These are phyloP conservation scores for Starmerella gropengiesseri DNA, from an alignment of 805 yeast species.

Conservation along the genomic window DNA sequence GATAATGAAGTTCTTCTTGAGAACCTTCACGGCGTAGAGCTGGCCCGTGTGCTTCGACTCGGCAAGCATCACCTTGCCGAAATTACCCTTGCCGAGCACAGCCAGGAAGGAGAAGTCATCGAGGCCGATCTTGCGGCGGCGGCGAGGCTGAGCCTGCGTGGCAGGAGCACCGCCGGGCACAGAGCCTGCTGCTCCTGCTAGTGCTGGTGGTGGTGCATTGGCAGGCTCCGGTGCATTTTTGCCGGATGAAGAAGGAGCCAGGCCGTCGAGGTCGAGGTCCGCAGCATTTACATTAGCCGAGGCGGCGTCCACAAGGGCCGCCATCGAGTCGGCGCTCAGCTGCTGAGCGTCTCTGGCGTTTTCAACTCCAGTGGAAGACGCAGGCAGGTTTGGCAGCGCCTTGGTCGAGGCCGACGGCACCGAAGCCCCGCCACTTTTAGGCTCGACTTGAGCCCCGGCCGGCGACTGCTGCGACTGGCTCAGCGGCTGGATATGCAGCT, in stretches of 20 bases:
- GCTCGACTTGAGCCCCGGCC: neutral
- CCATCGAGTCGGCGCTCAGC: neutral
- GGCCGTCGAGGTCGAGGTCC: too few species aligned
- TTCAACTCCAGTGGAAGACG: too few species aligned
- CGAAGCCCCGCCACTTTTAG: too few species aligned
- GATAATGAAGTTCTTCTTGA: slow-evolving; percentile 89
- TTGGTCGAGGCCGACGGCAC: too few species aligned
- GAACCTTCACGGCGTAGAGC: slow-evolving; percentile 89
- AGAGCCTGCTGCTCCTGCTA: neutral
- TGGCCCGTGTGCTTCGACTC: slow-evolving; percentile 74
- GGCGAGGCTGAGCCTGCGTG: neutral
- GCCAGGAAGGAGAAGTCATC: slow-evolving; percentile 93
- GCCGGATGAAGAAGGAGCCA: too few species aligned
- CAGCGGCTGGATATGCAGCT: too few species aligned
- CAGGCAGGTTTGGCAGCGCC: too few species aligned
- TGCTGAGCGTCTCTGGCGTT: neutral
- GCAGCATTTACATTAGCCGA: neutral
- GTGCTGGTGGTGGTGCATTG: too few species aligned
- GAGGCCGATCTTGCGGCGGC: slow-evolving; percentile 47
- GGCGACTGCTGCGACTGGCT: too few species aligned
- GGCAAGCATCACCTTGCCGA: slow-evolving; percentile 96
- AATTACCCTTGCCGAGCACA: slow-evolving; percentile 95
- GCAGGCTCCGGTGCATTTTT: too few species aligned
- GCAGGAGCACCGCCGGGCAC: too few species aligned
- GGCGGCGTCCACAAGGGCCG: neutral